Percentiles rank a stretch among this genome's conserved stretches.
Evolutionary conservation across 805 yeast genomes (phyloP).

Genomic region (Metschnikowia bowlesiae): DNA sequence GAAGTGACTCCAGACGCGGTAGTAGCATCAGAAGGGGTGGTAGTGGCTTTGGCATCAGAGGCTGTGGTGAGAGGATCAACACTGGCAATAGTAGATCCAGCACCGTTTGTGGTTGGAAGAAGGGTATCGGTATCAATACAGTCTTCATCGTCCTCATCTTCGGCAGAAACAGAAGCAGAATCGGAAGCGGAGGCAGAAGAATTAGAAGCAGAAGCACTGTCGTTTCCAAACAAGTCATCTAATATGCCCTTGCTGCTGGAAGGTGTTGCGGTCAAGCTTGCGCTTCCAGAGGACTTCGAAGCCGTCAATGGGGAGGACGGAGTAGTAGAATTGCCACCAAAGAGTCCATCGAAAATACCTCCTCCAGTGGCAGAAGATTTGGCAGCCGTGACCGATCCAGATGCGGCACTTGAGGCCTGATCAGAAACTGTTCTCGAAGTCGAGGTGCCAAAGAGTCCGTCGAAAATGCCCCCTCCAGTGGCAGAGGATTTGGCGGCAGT

Average conservation of each 20-base stretch:
- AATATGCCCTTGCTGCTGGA: not conserved
- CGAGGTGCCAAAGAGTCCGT: slow-evolving; percentile 4
- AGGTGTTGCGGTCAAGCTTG: not conserved
- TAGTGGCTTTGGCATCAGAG: not conserved
- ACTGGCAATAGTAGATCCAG: not conserved
- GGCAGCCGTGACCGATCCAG: not conserved
- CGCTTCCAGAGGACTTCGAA: not conserved
- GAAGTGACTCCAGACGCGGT: not conserved
- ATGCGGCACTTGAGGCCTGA: not conserved
- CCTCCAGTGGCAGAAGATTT: not conserved
- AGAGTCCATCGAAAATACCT: slow-evolving; percentile 1
- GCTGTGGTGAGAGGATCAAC: not conserved
- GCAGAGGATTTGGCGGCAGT: not conserved
- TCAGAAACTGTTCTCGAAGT: slow-evolving; percentile 5
- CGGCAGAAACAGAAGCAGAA: not conserved
- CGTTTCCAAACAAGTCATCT: not conserved
- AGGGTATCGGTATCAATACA: slow-evolving; percentile 10
- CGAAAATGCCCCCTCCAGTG: slow-evolving; percentile 1
- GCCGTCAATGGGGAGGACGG: not conserved
- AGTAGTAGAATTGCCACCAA: not conserved
- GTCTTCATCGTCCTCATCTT: slow-evolving; percentile 6
- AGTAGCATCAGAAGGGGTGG: not conserved
- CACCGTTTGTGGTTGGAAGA: slow-evolving; percentile 4
- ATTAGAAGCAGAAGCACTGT: not conserved
- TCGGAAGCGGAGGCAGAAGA: not conserved